These are phyloP conservation scores for Raphanus hybrid DNA, from an alignment of 441 rosid genomes.

Conservation along the genomic window DNA sequence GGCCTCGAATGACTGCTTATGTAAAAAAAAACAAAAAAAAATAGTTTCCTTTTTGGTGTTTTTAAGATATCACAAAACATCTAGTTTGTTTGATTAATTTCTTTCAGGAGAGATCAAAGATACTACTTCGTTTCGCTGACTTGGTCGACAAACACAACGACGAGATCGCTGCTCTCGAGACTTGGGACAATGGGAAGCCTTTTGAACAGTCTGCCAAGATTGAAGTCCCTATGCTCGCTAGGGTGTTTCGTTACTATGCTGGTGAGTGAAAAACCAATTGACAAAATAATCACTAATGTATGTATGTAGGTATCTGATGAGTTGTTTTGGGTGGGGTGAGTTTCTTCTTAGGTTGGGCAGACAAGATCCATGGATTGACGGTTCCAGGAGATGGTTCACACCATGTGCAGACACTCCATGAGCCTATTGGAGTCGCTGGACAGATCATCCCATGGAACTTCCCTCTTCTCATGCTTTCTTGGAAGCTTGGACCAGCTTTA, in stretches of 20 bases:
- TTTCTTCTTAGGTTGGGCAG: conserved; percentile 59
- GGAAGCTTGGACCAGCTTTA: conserved; percentile 73
- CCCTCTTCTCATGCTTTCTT: conserved; percentile 57
- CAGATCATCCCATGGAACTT: conserved; percentile 75
- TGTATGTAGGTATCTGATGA: background rate
- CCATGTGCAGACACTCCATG: conserved; percentile 66
- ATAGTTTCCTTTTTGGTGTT: background rate
- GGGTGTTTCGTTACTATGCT: conserved; percentile 57
- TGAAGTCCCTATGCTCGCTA: conserved; percentile 58
- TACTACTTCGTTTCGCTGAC: conserved; percentile 61
- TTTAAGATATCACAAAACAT: too few species aligned
- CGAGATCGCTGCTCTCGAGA: conserved; percentile 62
- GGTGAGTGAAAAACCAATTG: conserved; percentile 45
- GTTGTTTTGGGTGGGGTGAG: background rate
- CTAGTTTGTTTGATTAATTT: background rate
- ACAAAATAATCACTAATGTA: background rate
- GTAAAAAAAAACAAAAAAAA: conserved; percentile 27
- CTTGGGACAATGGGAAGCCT: conserved; percentile 70
- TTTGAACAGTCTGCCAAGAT: conserved; percentile 54
- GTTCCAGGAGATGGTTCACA: conserved; percentile 57
- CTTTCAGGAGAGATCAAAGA: conserved; percentile 58
- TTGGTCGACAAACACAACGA: conserved; percentile 60
- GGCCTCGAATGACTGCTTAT: conserved; percentile 62
- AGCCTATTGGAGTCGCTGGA: conserved; percentile 79
- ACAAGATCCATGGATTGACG: conserved; percentile 69